These are phyloP conservation scores for Trypanosoma lewisi DNA, from an alignment of 208 protist species.

Conservation along the genomic window DNA sequence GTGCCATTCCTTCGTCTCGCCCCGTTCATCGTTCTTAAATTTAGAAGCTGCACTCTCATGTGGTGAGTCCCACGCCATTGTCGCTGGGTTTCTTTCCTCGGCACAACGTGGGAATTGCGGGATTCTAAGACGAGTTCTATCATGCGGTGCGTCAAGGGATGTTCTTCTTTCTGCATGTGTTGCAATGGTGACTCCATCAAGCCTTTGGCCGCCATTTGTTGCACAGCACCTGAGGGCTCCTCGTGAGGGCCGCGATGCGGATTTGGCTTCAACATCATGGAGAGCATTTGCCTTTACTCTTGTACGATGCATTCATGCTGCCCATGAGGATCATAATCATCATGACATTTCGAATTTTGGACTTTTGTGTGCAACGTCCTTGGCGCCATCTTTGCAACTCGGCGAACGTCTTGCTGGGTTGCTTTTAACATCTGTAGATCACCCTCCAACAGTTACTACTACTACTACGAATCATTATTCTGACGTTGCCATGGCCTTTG, in stretches of 20 bases:
- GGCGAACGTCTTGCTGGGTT: slow-evolving; percentile 29
- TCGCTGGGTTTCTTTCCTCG: slow-evolving; percentile 16
- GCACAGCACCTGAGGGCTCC: not conserved
- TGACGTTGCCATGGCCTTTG: slow-evolving; percentile 16
- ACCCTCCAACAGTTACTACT: slow-evolving; percentile 10
- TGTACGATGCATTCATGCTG: slow-evolving; percentile 3
- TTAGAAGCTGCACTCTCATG: slow-evolving; percentile 9
- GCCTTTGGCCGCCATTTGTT: slow-evolving; percentile 37
- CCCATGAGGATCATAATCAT: not conserved
- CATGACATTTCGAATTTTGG: slow-evolving; percentile 21
- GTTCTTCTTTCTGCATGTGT: slow-evolving; percentile 40
- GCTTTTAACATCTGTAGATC: not conserved
- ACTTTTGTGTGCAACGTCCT: slow-evolving; percentile 36
- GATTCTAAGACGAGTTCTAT: slow-evolving; percentile 16
- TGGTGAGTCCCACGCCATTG: slow-evolving; percentile 18
- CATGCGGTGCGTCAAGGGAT: slow-evolving; percentile 24
- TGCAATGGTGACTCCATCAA: slow-evolving; percentile 24
- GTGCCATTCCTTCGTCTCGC: not conserved
- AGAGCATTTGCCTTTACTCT: slow-evolving; percentile 17
- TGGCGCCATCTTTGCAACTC: slow-evolving; percentile 23
- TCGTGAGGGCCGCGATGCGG: slow-evolving; percentile 6
- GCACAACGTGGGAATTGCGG: not conserved
- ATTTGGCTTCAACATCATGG: slow-evolving; percentile 9
- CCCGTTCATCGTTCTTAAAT: not conserved
- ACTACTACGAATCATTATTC: slow-evolving; percentile 10